Conservation (phyloP, 176 grass and related monocot species). For the Eragrostis nindensis region DNA sequence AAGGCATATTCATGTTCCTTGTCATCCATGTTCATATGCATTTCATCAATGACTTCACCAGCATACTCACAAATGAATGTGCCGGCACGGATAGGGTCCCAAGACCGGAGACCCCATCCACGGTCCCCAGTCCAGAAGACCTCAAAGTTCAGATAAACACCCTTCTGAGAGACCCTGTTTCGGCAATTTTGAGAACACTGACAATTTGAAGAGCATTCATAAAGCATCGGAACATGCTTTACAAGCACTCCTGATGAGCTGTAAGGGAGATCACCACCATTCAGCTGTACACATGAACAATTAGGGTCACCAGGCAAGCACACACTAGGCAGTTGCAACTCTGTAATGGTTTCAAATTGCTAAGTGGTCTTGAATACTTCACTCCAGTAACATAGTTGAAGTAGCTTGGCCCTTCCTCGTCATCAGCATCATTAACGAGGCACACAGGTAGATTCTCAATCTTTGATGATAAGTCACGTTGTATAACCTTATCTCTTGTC, state of each 20-base stretch:
- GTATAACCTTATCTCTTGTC: constrained; percentile 47
- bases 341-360: constrained; percentile 26
- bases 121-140: constrained; percentile 53
- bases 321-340: constrained; percentile 58
- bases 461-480: constrained; percentile 43
- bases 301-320: constrained; percentile 60
- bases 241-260: constrained; percentile 45
- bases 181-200: constrained; percentile 53
- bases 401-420: no score
- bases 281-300: constrained; percentile 48
- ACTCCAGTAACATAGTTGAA: constrained; percentile 22
- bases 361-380: constrained; percentile 34
- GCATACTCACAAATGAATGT: constrained; percentile 65
- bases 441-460: no score
- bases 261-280: constrained; percentile 61
- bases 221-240: constrained; percentile 43
- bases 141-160: constrained; percentile 58
- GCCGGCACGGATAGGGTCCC: constrained; percentile 67
- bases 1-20: constrained; percentile 56
- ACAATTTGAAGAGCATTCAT: constrained; percentile 54
- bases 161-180: constrained; percentile 59
- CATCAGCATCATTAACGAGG: no score
- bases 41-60: constrained; percentile 54
- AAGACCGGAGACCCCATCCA: constrained; percentile 65
- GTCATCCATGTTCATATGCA: constrained; percentile 10